A percentile compares a stretch with the other conserved stretches of the same genome.
Evolutionary conservation across 1,284 basidiomycete species (phyloP).

Genomic region (Cutaneotrichosporon cyanovorans): DNA sequence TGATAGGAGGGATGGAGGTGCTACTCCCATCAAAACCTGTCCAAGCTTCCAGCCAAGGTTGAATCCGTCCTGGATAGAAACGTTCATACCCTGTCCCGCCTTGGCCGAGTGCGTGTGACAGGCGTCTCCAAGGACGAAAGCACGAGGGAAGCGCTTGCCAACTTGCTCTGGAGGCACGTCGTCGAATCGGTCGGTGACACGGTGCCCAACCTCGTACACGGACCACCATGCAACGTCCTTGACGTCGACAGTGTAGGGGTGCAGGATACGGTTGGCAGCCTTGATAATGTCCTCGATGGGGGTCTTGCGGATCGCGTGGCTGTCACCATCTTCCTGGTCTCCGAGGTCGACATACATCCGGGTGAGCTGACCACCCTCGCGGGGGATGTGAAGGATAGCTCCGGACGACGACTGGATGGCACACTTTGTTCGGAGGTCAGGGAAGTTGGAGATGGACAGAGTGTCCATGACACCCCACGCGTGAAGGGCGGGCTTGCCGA

Average conservation of each 20-base stretch:
- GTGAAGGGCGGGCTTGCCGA: constrained; percentile 35
- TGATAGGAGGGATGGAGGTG: constrained; percentile 57
- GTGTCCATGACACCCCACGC: constrained; percentile 38
- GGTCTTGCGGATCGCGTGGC: constrained; percentile 26
- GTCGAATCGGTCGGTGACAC: constrained; percentile 45
- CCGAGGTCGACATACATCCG: constrained; percentile 21
- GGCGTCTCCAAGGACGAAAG: constrained; percentile 35
- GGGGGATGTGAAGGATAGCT: constrained; percentile 31
- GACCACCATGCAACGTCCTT: constrained; percentile 34
- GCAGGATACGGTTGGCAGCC: constrained; percentile 57
- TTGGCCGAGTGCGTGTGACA: constrained; percentile 36
- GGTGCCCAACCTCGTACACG: constrained; percentile 38
- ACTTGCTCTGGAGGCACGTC: constrained; percentile 7
- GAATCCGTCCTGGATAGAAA: constrained; percentile 27
- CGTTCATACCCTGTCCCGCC: constrained; percentile 39
- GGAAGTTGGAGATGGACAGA: constrained; percentile 15
- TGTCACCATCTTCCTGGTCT: constrained; percentile 7
- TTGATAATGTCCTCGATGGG: constrained; percentile 54
- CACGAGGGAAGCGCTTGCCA: constrained; percentile 8
- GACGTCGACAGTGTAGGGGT: constrained; percentile 58
- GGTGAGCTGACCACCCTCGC: constrained; percentile 28
- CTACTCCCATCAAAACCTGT: constrained; percentile 53
- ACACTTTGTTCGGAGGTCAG: constrained; percentile 29
- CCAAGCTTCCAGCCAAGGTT: constrained; percentile 51
- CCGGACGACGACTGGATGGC: constrained; percentile 29